Evolutionary conservation across 805 yeast species (phyloP).

Genomic region (Tetrapisispora namnaoensis): DNA sequence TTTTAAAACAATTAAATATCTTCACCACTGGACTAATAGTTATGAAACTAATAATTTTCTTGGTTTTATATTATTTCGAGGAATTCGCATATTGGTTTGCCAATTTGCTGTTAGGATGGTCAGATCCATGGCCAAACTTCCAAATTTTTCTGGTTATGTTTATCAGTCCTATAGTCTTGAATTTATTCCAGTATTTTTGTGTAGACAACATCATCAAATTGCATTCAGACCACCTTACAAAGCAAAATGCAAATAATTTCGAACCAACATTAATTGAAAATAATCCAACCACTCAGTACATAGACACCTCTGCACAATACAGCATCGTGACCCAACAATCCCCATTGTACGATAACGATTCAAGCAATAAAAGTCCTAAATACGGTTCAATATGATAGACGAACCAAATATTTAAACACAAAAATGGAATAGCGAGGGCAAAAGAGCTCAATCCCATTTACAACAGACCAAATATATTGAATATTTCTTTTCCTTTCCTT

Average conservation of each 20-base stretch:
- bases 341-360: background rate
- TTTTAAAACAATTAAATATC: slow-evolving; percentile 58
- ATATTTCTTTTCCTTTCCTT: too few relatives aligned
- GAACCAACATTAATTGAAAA: slow-evolving; percentile 11
- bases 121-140: slow-evolving; percentile 66
- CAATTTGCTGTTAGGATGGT: slow-evolving; percentile 69
- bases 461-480: too few relatives aligned
- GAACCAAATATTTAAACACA: background rate
- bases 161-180: slow-evolving; percentile 64
- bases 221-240: slow-evolving; percentile 26
- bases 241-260: slow-evolving; percentile 22
- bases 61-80: slow-evolving; percentile 55
- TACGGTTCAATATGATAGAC: background rate
- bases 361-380: background rate
- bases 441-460: too few relatives aligned
- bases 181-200: slow-evolving; percentile 61
- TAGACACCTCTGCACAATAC: background rate
- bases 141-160: slow-evolving; percentile 85
- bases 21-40: slow-evolving; percentile 52
- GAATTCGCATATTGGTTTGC: slow-evolving; percentile 67
- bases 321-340: background rate
- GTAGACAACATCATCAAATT: slow-evolving; percentile 66
- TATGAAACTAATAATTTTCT: slow-evolving; percentile 54
- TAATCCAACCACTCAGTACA: background rate
- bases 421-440: background rate